Base-by-base conservation (phyloP, 352 stramenopile genomes). In the Globisporangium recalcitrans region DNA sequence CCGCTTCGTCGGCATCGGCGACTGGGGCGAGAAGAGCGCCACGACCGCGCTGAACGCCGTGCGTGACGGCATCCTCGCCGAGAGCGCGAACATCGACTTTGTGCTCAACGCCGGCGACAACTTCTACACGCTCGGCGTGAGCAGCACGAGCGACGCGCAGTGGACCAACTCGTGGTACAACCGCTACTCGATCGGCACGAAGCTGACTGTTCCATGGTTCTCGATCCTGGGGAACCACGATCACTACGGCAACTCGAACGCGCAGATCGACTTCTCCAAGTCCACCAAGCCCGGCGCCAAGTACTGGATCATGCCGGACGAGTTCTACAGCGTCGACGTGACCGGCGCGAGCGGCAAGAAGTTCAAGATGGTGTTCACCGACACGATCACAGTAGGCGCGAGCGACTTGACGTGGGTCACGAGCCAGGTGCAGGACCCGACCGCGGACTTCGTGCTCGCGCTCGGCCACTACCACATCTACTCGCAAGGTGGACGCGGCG, bases 161-260 rank as follows among this genome's bases (percentile, higher is more conserved):
- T 78, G 71, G 69, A 51, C 52, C 22, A 73, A 53, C n/a, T 70
- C 62, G 26, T 81, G 73, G 73, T 63, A 66, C 55, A 65, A 81
- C 36, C 71, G 71, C n/a, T 81, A 64, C 53, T 49, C 58, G 14
- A 70, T 80, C 34, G 69, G 65, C 55, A 62, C 62, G 6, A 71
- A 72, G 24, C 55, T 78, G 14, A 76, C 64, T 9, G 57, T 78
- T n/a, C 71, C 71, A n/a, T 81, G 73, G 73, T 52, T 78, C 65
- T 40, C 71, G 60, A 62, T 78, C 52, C 60, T 78, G 53, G 73
- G 73, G 49, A 78, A 81, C 52, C 71, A 81, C 58, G 73, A 81
- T 58, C 66, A 60, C 57, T 71, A 79, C 60, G 71, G 71, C 60
- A 79, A 71, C 63, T 58, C 52, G 9, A 36, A 70, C 40, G 62